Percentiles rank a stretch among this genome's conserved stretches.
These are phyloP conservation scores for Phytophthora pistaciae DNA, from an alignment of 352 stramenopile genomes.

Conservation along the genomic window DNA sequence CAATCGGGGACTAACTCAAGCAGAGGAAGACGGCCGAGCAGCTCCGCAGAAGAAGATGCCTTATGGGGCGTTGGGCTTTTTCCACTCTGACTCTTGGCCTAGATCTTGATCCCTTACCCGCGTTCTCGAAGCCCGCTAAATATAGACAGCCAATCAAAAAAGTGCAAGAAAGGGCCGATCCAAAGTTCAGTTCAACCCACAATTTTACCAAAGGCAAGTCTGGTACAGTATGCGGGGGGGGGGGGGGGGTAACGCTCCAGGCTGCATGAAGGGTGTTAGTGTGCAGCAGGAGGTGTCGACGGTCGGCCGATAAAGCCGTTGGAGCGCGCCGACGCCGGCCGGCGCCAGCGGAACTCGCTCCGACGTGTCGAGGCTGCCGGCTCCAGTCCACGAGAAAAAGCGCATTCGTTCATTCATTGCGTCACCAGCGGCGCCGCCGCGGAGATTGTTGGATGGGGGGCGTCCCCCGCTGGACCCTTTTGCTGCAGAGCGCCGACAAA, in stretches of 20 bases:
- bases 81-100: conserved; percentile 42
- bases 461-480: not conserved
- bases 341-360: not conserved
- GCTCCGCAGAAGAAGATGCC: too few relatives aligned
- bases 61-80: conserved; percentile 6
- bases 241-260: conserved; percentile 16
- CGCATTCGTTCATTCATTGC: conserved; percentile 5
- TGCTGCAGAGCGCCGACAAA: conserved; percentile 14
- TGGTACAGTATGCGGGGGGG: not conserved
- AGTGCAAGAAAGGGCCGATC: not conserved
- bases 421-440: not conserved
- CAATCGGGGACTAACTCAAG: conserved; percentile 17
- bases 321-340: not conserved
- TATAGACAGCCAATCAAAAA: conserved; percentile 35
- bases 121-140: conserved; percentile 39
- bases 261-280: conserved; percentile 12
- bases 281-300: conserved; percentile 20
- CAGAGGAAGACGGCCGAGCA: not conserved
- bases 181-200: conserved; percentile 22
- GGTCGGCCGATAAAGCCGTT: conserved; percentile 21
- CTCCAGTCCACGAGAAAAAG: conserved; percentile 26
- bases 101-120: conserved; percentile 46
- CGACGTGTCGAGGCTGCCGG: not conserved
- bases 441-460: conserved; percentile 15
- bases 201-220: not conserved